Evolutionary conservation across 495 filamentous ascomycete species (phyloP).

Genomic region (Lophiostoma macrostomum): DNA sequence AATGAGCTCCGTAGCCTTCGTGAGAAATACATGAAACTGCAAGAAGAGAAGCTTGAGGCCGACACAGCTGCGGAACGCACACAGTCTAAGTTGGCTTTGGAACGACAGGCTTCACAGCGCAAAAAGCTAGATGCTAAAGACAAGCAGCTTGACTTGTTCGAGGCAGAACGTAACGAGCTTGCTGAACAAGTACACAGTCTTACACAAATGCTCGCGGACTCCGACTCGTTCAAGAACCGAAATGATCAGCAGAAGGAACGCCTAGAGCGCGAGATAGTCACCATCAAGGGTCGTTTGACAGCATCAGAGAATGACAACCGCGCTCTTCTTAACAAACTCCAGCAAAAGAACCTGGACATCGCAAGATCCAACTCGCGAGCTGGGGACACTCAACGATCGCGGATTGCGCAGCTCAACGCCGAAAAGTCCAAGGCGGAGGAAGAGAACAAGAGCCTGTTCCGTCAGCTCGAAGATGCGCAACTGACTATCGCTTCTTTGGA

Average conservation of each 20-base stretch:
- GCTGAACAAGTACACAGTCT: conserved; percentile 74
- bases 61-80: conserved; percentile 77
- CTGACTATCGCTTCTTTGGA: conserved; percentile 80
- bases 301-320: conserved; percentile 97
- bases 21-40: conserved; percentile 74
- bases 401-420: conserved; percentile 70
- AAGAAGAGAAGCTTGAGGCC: conserved; percentile 79
- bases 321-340: conserved; percentile 90
- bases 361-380: conserved; percentile 84
- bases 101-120: conserved; percentile 72
- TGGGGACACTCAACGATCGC: conserved; percentile 77
- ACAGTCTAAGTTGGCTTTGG: conserved; percentile 71
- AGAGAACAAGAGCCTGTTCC: conserved; percentile 72
- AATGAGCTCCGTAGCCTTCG: conserved; percentile 78
- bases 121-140: conserved; percentile 75
- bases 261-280: conserved; percentile 86
- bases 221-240: conserved; percentile 77
- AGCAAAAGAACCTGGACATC: conserved; percentile 97
- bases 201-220: conserved; percentile 79
- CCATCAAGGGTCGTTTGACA: conserved; percentile 81
- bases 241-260: conserved; percentile 94
- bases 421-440: conserved; percentile 85
- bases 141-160: conserved; percentile 66
- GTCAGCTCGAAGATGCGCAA: conserved; percentile 85
- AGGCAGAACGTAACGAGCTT: conserved; percentile 71